Percentiles rank a stretch among this genome's conserved stretches.
phyloP scores from a whole-genome alignment of 2,329 filamentous ascomycete genomes.

The Polychaeton citri region DNA sequence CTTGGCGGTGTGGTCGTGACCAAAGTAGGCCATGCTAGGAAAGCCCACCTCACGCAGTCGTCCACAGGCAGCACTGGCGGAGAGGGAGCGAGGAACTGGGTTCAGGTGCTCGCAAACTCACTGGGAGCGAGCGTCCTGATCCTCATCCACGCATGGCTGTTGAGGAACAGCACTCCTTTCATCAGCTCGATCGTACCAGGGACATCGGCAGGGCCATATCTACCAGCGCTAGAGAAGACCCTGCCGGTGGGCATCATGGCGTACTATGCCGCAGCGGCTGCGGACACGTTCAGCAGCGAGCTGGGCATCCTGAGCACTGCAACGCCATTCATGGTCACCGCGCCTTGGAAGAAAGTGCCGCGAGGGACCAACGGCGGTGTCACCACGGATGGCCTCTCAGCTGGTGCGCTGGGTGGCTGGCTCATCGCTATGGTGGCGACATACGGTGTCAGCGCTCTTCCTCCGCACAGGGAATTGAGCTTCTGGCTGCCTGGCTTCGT shows the following conservation, averaged over 20 bases:
- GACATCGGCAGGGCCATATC: constrained; percentile 25
- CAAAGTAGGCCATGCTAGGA: constrained; percentile 79
- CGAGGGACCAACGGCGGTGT: constrained; percentile 91
- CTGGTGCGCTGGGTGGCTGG: constrained; percentile 26
- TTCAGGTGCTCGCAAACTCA: constrained; percentile 88
- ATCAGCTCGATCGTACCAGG: constrained; percentile 17
- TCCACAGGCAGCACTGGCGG: constrained; percentile 60
- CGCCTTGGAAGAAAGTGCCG: constrained; percentile 64
- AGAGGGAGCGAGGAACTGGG: constrained; percentile 69
- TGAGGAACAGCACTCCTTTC: constrained; percentile 18
- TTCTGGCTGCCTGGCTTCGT: constrained; percentile 25
- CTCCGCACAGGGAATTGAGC: constrained; percentile 9
- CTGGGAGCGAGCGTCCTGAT: constrained; percentile 57
- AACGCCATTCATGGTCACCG: constrained; percentile 75
- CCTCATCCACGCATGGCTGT: constrained; percentile 35
- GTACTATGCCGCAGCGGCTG: constrained; percentile 73
- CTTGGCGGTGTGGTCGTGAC: constrained; percentile 71
- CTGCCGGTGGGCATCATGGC: constrained; percentile 36
- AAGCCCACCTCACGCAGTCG: constrained; percentile 66
- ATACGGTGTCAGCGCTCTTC: constrained; percentile 19
- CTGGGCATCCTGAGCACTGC: constrained; percentile 74
- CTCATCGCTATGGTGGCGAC: constrained; percentile 55
- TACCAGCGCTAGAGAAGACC: constrained; percentile 23
- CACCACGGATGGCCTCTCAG: constrained; percentile 53
- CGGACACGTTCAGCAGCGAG: constrained; percentile 91